These are phyloP conservation scores for Sanguinoderma infundibulare DNA, from an alignment of 1,284 basidiomycete species.

Conservation along the genomic window DNA sequence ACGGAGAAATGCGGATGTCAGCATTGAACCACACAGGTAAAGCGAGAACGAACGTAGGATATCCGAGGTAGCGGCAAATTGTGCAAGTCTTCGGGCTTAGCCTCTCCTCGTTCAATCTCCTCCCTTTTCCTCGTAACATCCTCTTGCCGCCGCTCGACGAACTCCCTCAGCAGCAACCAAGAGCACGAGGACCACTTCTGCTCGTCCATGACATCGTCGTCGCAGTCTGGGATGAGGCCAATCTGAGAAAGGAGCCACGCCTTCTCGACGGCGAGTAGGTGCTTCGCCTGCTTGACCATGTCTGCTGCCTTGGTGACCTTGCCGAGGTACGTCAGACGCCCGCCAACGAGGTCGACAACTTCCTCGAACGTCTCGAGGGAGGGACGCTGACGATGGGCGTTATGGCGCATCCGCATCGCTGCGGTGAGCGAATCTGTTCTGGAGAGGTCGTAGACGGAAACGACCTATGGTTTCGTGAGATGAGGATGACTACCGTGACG, in stretches of 20 bases:
- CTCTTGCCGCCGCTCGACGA: slow-evolving; percentile 62
- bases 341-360: slow-evolving; percentile 70
- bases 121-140: slow-evolving; percentile 49
- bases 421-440: slow-evolving; percentile 67
- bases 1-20: slow-evolving; percentile 1
- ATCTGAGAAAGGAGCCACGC: slow-evolving; percentile 79
- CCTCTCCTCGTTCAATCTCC: slow-evolving; percentile 42
- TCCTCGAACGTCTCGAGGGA: slow-evolving; percentile 46
- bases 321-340: slow-evolving; percentile 77
- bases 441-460: slow-evolving; percentile 77
- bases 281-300: slow-evolving; percentile 65
- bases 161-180: slow-evolving; percentile 75
- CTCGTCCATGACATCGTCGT: slow-evolving; percentile 89
- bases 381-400: slow-evolving; percentile 25
- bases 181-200: slow-evolving; percentile 86
- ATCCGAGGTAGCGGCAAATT: slow-evolving; percentile 62
- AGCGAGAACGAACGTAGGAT: slow-evolving; percentile 54
- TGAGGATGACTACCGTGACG: background rate
- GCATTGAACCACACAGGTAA: slow-evolving; percentile 6
- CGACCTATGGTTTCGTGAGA: slow-evolving; percentile 45
- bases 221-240: slow-evolving; percentile 73
- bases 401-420: slow-evolving; percentile 56
- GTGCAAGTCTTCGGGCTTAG: slow-evolving; percentile 39
- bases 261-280: slow-evolving; percentile 73
- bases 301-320: slow-evolving; percentile 62